Evolutionary conservation across 345 rosid genomes (phyloP), one percentile per base, ranked within the genome.

Genomic region (Carallia brachiata): DNA sequence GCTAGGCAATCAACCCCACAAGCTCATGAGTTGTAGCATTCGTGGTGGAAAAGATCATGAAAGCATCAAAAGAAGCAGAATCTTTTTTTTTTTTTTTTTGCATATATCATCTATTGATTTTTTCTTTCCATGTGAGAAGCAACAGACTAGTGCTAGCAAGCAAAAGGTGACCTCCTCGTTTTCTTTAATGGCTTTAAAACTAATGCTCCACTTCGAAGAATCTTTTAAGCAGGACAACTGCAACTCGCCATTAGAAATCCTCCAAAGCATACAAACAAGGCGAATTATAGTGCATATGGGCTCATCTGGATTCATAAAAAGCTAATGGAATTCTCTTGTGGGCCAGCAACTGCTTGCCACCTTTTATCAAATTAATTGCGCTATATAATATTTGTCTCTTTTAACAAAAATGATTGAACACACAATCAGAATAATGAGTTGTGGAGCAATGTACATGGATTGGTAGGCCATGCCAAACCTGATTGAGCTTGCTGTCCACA

Each of bases 311-410:
- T 40, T 40, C 15, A 10, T 40, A 9, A 10, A 7, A 9, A 9
- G 48, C 48, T 0, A 55, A 55, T 23, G 59, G 31, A 78, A 76
- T 75, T 68, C 83, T 28, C 52, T 32, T 9, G 77, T 70, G 84
- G 84, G 71, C 62, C 81, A 76, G 72, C 47, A 32, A 71, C 69
- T 47, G 59, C 66, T 75, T 67, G 75, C 63, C 79, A 75, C 70
- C 50, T 40, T 40, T 66, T 34, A 67, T 70, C 75, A 62, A 70
- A 61, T 52, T 50, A 18, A 15, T 7, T 54, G 72, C 73, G 31
- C 65, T 27, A 63, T 75, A 62, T 54, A 40, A 65, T 62, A 1
- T 73, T 79, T 83, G 86, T 85, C 86, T 77, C 75, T 66, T 66
- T 63, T 74, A 30, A 48, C 12, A 76, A 40, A 70, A 65, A 74